These are phyloP conservation scores for Staphylotrichum longicolle DNA, from an alignment of 495 filamentous ascomycete species.

Conservation along the genomic window DNA sequence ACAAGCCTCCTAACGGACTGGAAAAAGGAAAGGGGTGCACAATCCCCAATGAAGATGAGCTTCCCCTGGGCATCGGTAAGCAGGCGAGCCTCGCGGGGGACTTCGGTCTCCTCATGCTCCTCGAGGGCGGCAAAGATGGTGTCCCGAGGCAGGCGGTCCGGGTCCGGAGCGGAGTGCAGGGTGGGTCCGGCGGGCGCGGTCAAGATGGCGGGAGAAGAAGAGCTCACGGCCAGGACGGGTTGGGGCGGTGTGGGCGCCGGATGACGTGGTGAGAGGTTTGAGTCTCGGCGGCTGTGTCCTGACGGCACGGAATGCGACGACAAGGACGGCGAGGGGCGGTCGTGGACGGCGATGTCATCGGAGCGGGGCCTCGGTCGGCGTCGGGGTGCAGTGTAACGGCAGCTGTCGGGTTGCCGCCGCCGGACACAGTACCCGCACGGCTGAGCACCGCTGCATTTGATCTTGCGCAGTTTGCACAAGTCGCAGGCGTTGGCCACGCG, in stretches of 20 bases:
- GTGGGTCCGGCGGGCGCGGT: background rate
- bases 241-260: constrained; percentile 3
- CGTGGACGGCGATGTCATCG: background rate
- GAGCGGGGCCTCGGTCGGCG: constrained; percentile 21
- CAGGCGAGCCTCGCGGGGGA: constrained; percentile 51
- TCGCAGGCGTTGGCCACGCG: constrained; percentile 48
- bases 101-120: constrained; percentile 45
- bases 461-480: constrained; percentile 45
- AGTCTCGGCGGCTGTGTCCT: background rate
- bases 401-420: constrained; percentile 27
- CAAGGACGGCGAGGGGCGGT: background rate
- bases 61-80: constrained; percentile 59
- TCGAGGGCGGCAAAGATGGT: constrained; percentile 14
- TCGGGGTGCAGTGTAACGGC: constrained; percentile 30
- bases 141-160: constrained; percentile 2
- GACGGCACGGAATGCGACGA: constrained; percentile 1
- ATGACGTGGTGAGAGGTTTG: background rate
- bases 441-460: constrained; percentile 40
- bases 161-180: background rate
- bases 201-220: constrained; percentile 2
- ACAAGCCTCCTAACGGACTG: constrained; percentile 67
- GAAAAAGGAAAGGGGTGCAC: constrained; percentile 65
- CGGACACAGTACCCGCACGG: constrained; percentile 40
- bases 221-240: background rate
- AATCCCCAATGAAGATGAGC: constrained; percentile 66